Conservation (phyloP, 305 asterid species). For the Fraxinus sp. region DNA sequence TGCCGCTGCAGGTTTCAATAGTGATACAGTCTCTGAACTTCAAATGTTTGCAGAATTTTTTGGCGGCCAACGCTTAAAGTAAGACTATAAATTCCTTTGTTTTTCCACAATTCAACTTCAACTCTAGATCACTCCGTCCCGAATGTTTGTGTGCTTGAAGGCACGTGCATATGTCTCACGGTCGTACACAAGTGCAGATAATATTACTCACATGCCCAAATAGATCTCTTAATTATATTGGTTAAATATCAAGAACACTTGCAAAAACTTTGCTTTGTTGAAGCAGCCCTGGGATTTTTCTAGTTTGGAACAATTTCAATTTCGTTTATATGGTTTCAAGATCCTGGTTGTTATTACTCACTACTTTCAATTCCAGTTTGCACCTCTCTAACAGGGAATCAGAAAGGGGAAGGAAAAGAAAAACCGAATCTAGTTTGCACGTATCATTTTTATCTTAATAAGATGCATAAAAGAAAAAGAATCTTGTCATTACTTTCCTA, state of each 20-base stretch:
- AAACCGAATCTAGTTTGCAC: not conserved
- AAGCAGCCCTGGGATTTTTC: not conserved
- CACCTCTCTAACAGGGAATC: not conserved
- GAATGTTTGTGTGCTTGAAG: not conserved
- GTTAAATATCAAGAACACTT: not conserved
- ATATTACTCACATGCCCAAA: not conserved
- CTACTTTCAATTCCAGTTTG: not conserved
- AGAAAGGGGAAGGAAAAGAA: not conserved
- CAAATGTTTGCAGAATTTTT: slow-evolving; percentile 76
- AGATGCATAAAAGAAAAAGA: not conserved
- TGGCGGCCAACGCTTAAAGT: slow-evolving; percentile 76
- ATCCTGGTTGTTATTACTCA: not conserved
- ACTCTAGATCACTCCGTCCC: slow-evolving; percentile 1
- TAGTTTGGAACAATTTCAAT: not conserved
- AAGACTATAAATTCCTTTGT: slow-evolving; percentile 29
- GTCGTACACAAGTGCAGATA: not conserved
- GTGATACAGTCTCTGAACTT: slow-evolving; percentile 70
- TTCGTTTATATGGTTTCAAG: not conserved
- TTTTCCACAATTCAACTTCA: slow-evolving; percentile 12
- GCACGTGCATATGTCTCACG: not conserved
- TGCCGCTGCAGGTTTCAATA: slow-evolving; percentile 83
- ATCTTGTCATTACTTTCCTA: not conserved
- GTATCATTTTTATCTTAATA: not conserved
- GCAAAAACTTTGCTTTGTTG: not conserved
- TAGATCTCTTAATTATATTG: not conserved